Percentiles rank a stretch among this genome's conserved stretches.
Evolutionary conservation across 23 red algal species (phyloP).

Genomic region (Pyropia yezoensis): DNA sequence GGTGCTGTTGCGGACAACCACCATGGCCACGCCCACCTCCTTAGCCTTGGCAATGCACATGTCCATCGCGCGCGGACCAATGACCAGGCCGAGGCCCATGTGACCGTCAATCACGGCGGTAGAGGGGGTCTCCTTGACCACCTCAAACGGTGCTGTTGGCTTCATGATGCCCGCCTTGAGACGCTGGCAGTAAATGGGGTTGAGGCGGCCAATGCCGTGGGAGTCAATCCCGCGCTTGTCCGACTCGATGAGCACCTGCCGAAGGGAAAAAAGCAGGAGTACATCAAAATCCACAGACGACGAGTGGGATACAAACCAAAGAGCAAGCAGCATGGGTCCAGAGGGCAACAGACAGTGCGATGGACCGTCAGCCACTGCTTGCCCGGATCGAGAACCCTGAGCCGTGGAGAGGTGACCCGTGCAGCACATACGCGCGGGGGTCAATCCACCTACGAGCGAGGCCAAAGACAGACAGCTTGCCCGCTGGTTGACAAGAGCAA

Average conservation of each 20-base stretch:
- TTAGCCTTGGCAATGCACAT: slow-evolving; percentile 55
- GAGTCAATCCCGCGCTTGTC: slow-evolving; percentile 36
- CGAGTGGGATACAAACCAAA: too few species aligned
- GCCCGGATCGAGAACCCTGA: too few species aligned
- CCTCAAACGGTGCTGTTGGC: slow-evolving; percentile 51
- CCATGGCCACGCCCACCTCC: slow-evolving; percentile 45
- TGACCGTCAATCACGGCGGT: slow-evolving; percentile 53
- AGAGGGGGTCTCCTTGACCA: slow-evolving; percentile 36
- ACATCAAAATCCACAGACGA: too few species aligned
- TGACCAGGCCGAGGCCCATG: slow-evolving; percentile 38
- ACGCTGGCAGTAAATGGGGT: slow-evolving; percentile 59
- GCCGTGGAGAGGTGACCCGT: too few species aligned
- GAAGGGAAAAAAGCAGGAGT: too few species aligned
- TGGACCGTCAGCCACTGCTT: too few species aligned
- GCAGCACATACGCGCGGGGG: too few species aligned
- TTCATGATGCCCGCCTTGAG: slow-evolving; percentile 43
- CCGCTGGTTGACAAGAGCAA: too few species aligned
- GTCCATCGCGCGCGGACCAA: slow-evolving; percentile 31
- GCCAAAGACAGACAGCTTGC: too few species aligned
- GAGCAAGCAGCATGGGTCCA: too few species aligned
- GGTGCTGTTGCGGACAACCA: slow-evolving; percentile 37
- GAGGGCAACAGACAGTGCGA: too few species aligned
- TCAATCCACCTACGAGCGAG: too few species aligned
- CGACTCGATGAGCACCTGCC: slow-evolving; percentile 25
- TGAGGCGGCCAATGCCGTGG: slow-evolving; percentile 57